Evolutionary conservation across 768 basidiomycete genomes (phyloP).

Genomic region (Thelephora ganbajun): DNA sequence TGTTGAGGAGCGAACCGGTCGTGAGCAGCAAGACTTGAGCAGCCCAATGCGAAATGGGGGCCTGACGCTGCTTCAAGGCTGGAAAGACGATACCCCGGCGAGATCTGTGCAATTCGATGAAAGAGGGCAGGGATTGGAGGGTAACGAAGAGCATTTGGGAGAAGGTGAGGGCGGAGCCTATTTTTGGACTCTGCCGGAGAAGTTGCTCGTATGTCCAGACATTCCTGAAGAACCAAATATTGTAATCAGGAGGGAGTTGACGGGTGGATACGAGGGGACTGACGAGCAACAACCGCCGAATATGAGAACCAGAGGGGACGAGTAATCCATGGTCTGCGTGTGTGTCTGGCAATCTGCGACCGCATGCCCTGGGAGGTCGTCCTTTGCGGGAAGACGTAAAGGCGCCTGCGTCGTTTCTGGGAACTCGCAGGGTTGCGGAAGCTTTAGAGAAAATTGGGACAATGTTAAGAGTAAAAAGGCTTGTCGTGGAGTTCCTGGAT

Average conservation of each 20-base stretch:
- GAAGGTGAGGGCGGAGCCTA: constrained; percentile 75
- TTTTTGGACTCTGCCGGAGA: constrained; percentile 49
- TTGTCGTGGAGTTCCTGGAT: background rate
- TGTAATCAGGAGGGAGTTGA: background rate
- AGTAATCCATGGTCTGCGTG: constrained; percentile 15
- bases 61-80: constrained; percentile 46
- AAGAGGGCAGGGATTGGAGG: constrained; percentile 47
- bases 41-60: constrained; percentile 56
- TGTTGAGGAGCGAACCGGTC: constrained; percentile 60
- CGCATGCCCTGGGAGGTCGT: too few species aligned
- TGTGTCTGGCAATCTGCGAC: background rate
- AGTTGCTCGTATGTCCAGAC: constrained; percentile 69
- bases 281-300: constrained; percentile 80
- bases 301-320: constrained; percentile 40
- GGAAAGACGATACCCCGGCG: constrained; percentile 21
- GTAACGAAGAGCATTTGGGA: constrained; percentile 75
- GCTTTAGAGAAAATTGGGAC: background rate
- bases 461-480: background rate
- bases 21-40: constrained; percentile 59
- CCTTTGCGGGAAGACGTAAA: too few species aligned
- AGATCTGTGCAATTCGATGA: constrained; percentile 25
- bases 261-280: too few species aligned
- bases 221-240: constrained; percentile 30
- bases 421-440: too few species aligned
- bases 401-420: too few species aligned